phyloP scores from a whole-genome alignment of 192 early-diverging fungal species.

The Chytriomyces hyalinus region DNA sequence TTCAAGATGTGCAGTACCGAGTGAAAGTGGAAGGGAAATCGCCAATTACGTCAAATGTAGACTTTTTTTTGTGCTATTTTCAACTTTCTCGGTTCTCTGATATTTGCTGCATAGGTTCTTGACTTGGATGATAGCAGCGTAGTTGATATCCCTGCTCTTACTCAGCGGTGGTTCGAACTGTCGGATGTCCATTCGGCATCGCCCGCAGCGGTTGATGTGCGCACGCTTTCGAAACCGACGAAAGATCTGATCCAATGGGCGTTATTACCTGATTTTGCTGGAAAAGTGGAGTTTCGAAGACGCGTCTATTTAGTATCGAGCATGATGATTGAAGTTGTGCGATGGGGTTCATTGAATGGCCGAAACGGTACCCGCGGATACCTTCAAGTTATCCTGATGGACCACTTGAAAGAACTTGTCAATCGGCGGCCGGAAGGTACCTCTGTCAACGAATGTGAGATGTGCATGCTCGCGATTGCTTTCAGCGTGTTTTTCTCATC shows the following conservation, averaged over 20 bases:
- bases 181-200: background rate
- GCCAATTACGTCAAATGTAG: slow-evolving; percentile 5
- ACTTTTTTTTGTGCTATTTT: background rate
- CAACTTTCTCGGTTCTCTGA: background rate
- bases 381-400: slow-evolving; percentile 18
- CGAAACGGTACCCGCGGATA: background rate
- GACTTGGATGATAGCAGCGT: background rate
- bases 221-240: background rate
- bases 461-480: background rate
- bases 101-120: background rate
- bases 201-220: background rate
- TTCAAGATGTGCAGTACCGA: slow-evolving; percentile 8
- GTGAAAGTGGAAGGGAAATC: background rate
- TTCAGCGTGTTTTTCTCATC: background rate
- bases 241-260: slow-evolving; percentile 14
- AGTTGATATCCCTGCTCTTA: background rate
- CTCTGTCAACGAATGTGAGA: background rate
- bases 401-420: slow-evolving; percentile 9
- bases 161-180: slow-evolving; percentile 11
- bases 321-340: slow-evolving; percentile 7
- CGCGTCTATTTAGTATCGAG: slow-evolving; percentile 9
- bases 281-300: slow-evolving; percentile 14
- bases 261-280: slow-evolving; percentile 9
- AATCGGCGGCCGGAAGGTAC: background rate
- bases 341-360: background rate